Conservation (phyloP, 345 rosid genomes). For the Gossypium herbaceum region DNA sequence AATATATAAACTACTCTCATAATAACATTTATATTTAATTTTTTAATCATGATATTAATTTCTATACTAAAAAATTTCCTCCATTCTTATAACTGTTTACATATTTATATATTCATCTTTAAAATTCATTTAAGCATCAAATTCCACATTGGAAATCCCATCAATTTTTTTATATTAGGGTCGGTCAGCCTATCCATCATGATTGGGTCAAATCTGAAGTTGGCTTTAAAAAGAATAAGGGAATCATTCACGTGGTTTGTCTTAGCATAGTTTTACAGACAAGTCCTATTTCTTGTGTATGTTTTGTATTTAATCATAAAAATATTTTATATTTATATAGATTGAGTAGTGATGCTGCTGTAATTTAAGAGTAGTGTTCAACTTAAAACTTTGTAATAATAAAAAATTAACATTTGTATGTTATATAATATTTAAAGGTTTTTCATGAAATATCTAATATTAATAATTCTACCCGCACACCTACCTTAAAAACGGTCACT, state of each 20-base stretch:
- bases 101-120: neutral
- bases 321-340: too few species aligned
- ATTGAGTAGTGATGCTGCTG: too few species aligned
- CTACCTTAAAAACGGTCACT: slow-evolving; percentile 29
- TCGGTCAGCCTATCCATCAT: neutral
- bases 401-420: too few species aligned
- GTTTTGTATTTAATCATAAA: too few species aligned
- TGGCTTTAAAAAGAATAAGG: neutral
- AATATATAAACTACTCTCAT: too few species aligned
- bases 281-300: neutral
- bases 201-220: neutral
- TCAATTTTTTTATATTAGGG: neutral
- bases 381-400: too few species aligned
- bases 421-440: too few species aligned
- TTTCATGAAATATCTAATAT: neutral
- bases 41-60: too few species aligned
- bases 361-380: too few species aligned
- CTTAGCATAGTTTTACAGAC: neutral
- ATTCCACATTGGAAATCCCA: neutral
- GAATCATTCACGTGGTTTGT: neutral
- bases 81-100: neutral
- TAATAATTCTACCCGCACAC: neutral
- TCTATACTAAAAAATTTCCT: neutral
- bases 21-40: too few species aligned
- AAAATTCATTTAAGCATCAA: neutral